These are phyloP conservation scores for Aristolochia fimbriata DNA, from an alignment of 164 flowering plant species.

Conservation along the genomic window DNA sequence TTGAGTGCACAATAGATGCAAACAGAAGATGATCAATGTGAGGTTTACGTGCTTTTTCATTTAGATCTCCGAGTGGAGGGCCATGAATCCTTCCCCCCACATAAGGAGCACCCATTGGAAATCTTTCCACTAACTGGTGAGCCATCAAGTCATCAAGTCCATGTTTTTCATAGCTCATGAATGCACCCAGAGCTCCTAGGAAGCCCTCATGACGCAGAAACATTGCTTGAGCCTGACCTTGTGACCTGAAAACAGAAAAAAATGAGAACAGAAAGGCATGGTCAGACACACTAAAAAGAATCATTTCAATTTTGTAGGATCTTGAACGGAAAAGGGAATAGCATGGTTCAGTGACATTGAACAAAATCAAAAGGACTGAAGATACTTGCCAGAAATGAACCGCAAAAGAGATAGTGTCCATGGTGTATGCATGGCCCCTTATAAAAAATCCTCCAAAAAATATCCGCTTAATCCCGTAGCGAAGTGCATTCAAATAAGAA, in stretches of 20 bases:
- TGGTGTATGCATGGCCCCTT: constrained; percentile 97
- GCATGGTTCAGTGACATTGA: background rate
- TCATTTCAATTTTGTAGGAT: background rate
- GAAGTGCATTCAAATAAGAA: constrained; percentile 79
- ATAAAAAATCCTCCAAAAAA: constrained; percentile 99
- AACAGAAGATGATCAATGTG: background rate
- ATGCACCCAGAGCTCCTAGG: constrained; percentile 97
- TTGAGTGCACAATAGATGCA: background rate
- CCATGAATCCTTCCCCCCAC: constrained; percentile 91
- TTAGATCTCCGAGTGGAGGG: constrained; percentile 81
- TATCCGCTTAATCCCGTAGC: constrained; percentile 88
- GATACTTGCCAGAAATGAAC: constrained; percentile 74
- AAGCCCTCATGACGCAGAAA: constrained; percentile 97
- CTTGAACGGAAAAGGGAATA: background rate
- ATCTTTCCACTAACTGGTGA: constrained; percentile 96
- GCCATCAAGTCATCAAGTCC: constrained; percentile 95
- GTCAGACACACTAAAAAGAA: background rate
- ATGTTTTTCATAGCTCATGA: constrained; percentile 97
- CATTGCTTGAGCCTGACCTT: constrained; percentile 86
- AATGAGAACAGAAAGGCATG: background rate
- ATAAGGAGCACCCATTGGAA: constrained; percentile 98
- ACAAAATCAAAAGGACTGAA: background rate
- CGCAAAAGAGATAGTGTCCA: constrained; percentile 98
- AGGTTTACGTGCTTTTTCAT: constrained; percentile 55
- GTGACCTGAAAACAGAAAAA: constrained; percentile 50